A percentile compares a stretch with the other conserved stretches of the same genome.
Conservation (phyloP, 2,329 filamentous ascomycete genomes). For the Fusarium algeriense region DNA sequence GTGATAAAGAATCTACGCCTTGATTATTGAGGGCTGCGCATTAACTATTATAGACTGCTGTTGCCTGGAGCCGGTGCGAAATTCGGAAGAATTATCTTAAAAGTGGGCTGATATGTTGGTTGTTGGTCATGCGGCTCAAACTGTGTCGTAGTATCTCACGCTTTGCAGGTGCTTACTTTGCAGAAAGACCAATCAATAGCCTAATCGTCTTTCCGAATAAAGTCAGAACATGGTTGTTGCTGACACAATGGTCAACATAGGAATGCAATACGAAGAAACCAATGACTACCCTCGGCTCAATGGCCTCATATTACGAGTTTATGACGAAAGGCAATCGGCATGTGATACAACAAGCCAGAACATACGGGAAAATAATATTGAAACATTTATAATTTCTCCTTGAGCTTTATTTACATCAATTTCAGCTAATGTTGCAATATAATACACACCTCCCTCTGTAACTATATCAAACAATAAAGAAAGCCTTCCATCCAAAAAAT, state of each 20-base stretch:
- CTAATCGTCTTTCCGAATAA: neutral
- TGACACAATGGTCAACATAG: neutral
- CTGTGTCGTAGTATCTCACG: neutral
- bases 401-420: too few relatives aligned
- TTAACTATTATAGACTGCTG: fast-evolving
- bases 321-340: fast-evolving
- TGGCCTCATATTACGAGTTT: neutral
- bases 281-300: neutral
- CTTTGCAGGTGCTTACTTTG: neutral
- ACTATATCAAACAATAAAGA: neutral
- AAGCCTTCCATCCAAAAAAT: neutral
- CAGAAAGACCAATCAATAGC: neutral
- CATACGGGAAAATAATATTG: fast-evolving
- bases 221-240: neutral
- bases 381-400: fast-evolving
- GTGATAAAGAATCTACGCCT: fast-evolving
- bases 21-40: fast-evolving
- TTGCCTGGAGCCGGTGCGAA: neutral
- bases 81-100: fast-evolving
- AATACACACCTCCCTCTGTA: neutral
- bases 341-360: too few relatives aligned
- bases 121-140: neutral
- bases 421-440: neutral
- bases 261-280: neutral
- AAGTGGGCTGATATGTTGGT: neutral